Evolutionary conservation across 169 alveolate species (phyloP).

Genomic region (Miamiensis avidus): DNA sequence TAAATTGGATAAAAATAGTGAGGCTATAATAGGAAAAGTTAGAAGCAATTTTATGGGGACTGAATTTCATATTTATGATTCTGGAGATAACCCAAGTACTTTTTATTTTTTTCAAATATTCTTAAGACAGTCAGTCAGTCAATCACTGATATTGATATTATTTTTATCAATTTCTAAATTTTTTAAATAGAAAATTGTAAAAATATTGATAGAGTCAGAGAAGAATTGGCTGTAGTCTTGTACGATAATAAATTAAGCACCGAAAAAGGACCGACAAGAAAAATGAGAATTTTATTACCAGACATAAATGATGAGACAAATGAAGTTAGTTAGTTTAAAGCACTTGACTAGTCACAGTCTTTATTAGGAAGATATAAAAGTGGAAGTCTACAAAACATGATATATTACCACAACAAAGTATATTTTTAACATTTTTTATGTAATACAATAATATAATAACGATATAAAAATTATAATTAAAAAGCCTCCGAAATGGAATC

Average conservation of each 20-base stretch:
- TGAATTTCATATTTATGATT: constrained; percentile 68
- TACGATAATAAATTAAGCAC: constrained; percentile 74
- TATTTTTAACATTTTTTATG: background rate
- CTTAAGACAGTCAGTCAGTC: background rate
- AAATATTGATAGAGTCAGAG: constrained; percentile 43
- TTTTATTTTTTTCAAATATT: too few species aligned
- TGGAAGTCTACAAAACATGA: background rate
- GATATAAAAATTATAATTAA: too few species aligned
- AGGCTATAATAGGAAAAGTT: constrained; percentile 70
- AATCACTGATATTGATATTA: background rate
- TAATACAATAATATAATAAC: too few species aligned
- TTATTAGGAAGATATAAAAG: constrained; percentile 11
- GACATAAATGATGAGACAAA: background rate
- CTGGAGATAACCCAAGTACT: constrained; percentile 70
- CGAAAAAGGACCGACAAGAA: constrained; percentile 75
- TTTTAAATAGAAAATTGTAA: constrained; percentile 43
- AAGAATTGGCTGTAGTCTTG: constrained; percentile 60
- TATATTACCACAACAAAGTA: constrained; percentile 33
- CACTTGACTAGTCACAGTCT: background rate
- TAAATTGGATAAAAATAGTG: constrained; percentile 51
- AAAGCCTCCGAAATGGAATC: constrained; percentile 70
- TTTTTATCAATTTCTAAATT: too few species aligned
- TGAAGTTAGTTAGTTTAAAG: background rate
- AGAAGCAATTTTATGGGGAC: constrained; percentile 81
- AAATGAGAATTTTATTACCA: constrained; percentile 59